A percentile compares a stretch with the other conserved stretches of the same genome.
phyloP scores from a whole-genome alignment of 2,329 filamentous ascomycete species.

The Epichloe bromicola region DNA sequence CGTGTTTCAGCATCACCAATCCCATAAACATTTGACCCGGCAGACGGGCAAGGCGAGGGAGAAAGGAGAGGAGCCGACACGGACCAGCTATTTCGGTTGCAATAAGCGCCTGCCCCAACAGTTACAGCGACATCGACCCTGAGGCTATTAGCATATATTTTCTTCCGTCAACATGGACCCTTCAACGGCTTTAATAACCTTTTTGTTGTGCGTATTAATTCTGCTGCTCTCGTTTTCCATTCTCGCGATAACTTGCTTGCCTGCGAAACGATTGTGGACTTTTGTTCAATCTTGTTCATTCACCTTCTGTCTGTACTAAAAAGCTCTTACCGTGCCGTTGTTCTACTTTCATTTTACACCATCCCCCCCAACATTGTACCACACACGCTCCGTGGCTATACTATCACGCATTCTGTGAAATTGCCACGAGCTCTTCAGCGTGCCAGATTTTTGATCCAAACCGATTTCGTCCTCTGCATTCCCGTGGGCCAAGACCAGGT shows the following conservation, averaged over 20 bases:
- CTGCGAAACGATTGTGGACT: neutral
- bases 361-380: neutral
- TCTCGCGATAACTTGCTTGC: neutral
- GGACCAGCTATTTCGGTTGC: neutral
- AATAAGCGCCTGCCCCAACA: neutral
- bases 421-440: neutral
- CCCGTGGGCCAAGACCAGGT: neutral
- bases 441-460: neutral
- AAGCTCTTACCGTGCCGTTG: neutral
- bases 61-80: neutral
- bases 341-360: neutral
- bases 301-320: neutral
- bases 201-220: slow-evolving; percentile 44
- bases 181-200: slow-evolving; percentile 54
- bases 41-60: neutral
- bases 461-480: neutral
- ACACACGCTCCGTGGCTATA: neutral
- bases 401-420: neutral
- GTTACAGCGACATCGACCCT: neutral
- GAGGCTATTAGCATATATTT: neutral
- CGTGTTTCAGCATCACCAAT: slow-evolving; percentile 8
- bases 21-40: neutral
- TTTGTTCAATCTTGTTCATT: neutral
- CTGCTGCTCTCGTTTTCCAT: neutral
- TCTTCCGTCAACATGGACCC: slow-evolving; percentile 35